Evolutionary conservation across 139 green algal species (phyloP).

Genomic region (Trebouxia sp.): DNA sequence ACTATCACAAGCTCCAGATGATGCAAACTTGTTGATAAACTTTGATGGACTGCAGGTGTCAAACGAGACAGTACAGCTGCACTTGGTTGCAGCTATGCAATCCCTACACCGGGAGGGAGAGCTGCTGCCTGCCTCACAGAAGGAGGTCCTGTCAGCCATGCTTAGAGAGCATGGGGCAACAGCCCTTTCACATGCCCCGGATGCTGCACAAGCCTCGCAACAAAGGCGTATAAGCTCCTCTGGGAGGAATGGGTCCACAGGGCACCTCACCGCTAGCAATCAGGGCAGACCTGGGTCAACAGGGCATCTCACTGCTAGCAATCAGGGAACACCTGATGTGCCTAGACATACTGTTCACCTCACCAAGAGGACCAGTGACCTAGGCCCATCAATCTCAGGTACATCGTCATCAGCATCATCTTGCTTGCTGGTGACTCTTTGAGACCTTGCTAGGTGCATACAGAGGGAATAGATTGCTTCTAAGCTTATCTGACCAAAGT

Average conservation of each 20-base stretch:
- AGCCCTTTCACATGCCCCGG: neutral
- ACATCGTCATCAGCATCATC: neutral
- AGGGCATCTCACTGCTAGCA: neutral
- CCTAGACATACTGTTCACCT: neutral
- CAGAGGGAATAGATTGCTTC: too few relatives aligned
- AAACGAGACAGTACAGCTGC: slow-evolving; percentile 25
- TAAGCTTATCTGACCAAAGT: too few relatives aligned
- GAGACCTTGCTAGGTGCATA: too few relatives aligned
- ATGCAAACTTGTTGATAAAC: neutral
- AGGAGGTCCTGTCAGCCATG: slow-evolving; percentile 18
- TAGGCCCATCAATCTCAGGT: slow-evolving; percentile 5
- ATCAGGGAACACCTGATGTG: neutral
- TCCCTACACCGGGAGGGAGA: slow-evolving; percentile 24
- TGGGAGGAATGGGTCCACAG: neutral
- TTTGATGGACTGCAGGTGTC: neutral
- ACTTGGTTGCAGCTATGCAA: slow-evolving; percentile 35
- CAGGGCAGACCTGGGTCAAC: neutral
- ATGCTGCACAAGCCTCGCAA: neutral
- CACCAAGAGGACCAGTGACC: neutral
- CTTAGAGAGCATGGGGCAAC: slow-evolving; percentile 11
- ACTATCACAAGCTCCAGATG: neutral
- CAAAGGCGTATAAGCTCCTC: neutral
- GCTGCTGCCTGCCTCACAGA: slow-evolving; percentile 24
- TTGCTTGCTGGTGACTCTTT: neutral
- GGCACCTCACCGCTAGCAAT: neutral